Conservation (phyloP, 2,329 filamentous ascomycete genomes). For the Pezicula neosporulosa region DNA sequence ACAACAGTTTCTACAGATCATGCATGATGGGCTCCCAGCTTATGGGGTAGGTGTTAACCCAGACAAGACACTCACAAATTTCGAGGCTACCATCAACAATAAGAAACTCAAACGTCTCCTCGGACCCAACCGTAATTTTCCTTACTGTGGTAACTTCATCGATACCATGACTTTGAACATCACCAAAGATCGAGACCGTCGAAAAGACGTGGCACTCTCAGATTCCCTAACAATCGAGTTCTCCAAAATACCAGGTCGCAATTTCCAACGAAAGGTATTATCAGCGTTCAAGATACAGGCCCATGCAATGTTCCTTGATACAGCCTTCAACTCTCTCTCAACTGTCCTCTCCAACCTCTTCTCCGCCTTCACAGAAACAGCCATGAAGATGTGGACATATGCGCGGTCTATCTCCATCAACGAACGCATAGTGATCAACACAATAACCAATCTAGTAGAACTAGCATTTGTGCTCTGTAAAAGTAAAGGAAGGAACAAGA, state of each 20-base stretch:
- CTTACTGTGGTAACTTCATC: conserved; percentile 83
- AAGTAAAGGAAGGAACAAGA: conserved; percentile 18
- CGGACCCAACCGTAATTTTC: conserved; percentile 51
- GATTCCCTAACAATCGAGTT: conserved; percentile 79
- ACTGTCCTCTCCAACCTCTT: conserved; percentile 74
- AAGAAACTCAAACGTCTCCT: conserved; percentile 46
- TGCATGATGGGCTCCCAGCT: conserved; percentile 74
- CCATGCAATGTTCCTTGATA: conserved; percentile 80
- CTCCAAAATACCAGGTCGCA: conserved; percentile 67
- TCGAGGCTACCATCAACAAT: conserved; percentile 59
- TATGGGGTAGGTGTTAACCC: conserved; percentile 80
- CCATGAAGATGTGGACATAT: conserved; percentile 69
- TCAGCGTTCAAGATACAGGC: conserved; percentile 80
- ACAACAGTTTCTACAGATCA: conserved; percentile 67
- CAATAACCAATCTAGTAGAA: conserved; percentile 15
- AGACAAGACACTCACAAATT: conserved; percentile 82
- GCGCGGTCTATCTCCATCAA: conserved; percentile 51
- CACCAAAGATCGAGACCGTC: conserved; percentile 58
- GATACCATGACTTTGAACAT: conserved; percentile 73
- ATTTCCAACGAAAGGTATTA: conserved; percentile 77
- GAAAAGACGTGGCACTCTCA: conserved; percentile 44
- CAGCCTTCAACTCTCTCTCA: conserved; percentile 65
- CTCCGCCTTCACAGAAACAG: conserved; percentile 72
- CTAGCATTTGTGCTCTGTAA: conserved; percentile 23
- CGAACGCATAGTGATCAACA: conserved; percentile 36